Evolutionary conservation across 2,329 filamentous ascomycete species (phyloP).

Genomic region (Sordariomycetes sp.): DNA sequence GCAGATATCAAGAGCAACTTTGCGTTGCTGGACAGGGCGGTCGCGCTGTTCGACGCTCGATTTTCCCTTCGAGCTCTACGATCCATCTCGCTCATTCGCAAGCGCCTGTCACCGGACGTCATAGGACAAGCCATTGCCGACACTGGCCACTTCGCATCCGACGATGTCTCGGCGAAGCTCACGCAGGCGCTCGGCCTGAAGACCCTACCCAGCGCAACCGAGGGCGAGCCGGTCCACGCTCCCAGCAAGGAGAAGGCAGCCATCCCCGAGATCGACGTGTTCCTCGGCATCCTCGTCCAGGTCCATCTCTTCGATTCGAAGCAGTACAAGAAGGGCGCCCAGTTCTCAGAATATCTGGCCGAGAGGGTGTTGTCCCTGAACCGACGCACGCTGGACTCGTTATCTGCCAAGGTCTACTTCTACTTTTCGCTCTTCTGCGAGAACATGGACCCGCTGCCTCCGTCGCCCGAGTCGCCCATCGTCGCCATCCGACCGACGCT

Average conservation of each 20-base stretch:
- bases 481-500: constrained; percentile 80
- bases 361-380: constrained; percentile 84
- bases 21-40: constrained; percentile 80
- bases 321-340: constrained; percentile 67
- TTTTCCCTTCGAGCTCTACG: constrained; percentile 91
- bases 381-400: constrained; percentile 84
- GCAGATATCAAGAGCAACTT: constrained; percentile 95
- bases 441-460: constrained; percentile 76
- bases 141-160: constrained; percentile 63
- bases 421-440: constrained; percentile 96
- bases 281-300: constrained; percentile 77
- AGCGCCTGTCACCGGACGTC: constrained; percentile 76
- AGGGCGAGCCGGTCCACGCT: constrained; percentile 68
- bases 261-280: constrained; percentile 81
- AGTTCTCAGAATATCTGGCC: constrained; percentile 76
- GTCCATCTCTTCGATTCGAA: constrained; percentile 84
- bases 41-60: constrained; percentile 85
- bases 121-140: constrained; percentile 73
- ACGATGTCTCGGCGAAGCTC: constrained; percentile 49
- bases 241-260: constrained; percentile 67
- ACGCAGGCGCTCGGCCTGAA: constrained; percentile 62
- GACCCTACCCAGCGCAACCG: constrained; percentile 39
- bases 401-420: constrained; percentile 94
- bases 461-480: constrained; percentile 79
- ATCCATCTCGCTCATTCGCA: constrained; percentile 91